Evolutionary conservation across 345 rosid genomes (phyloP), one percentile per base, ranked within the genome.

Genomic region (Triadica sebifera): DNA sequence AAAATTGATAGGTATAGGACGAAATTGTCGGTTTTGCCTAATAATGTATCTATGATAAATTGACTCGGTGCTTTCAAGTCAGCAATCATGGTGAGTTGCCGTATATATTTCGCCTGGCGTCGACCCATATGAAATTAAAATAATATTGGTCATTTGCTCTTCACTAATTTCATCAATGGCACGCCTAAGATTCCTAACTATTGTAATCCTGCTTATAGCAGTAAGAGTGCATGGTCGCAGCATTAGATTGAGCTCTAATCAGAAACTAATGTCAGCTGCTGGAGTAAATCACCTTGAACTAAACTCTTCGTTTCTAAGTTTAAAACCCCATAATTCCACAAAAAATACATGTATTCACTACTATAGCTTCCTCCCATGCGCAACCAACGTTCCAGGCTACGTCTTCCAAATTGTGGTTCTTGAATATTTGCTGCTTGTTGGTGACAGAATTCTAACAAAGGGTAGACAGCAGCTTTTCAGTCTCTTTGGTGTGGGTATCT

Each of bases 361-460:
- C 69, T 73, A 73, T 37, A 49, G 52, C 8, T 73, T 73, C 76
- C 43, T 73, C 50, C 76, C 76, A n/a, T 73, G 76, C 4, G 69
- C 76, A 4, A 38, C 67, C 22, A 73, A 63, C 4, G 11, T 52
- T 73, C 76, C 69, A 12, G 76, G 76, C 69, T 63, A 12, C 62
- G 50, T 73, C 22, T 63, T 73, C 61, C 61, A 62, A 24, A 63
- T 73, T 13, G 38, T 63, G 6, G 4, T 38, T 13, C 61, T 62
- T 50, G 76, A 73, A 25, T 73, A 12, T n/a, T 51, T 73, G 69
- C 46, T 73, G 29, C 57, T 61, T 73, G 51, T 63, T 38, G 76
- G 76, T 39, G 69, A 73, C 69, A 39, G 51, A 51, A 13, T 73
- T n/a, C 37, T 63, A 51, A 52, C 69, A 2, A 51, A 51, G 37